A percentile compares a stretch with the other conserved stretches of the same genome.
Conservation (phyloP, 495 filamentous ascomycete species). For the Sporormia fimetaria region DNA sequence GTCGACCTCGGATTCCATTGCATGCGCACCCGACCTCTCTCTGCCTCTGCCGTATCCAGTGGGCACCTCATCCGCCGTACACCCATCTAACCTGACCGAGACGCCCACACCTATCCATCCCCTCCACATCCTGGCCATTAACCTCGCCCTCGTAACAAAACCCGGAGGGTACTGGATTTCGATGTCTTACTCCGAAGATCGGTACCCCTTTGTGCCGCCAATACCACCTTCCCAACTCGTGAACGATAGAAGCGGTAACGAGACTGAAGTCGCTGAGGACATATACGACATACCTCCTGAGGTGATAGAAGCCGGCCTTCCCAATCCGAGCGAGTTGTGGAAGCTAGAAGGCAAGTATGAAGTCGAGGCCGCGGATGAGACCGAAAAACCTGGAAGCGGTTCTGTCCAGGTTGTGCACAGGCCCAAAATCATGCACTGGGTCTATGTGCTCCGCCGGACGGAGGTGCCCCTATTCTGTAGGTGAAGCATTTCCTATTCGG, state of each 20-base stretch:
- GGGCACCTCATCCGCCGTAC: neutral
- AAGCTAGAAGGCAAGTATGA: slow-evolving; percentile 18
- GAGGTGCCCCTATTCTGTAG: slow-evolving; percentile 4
- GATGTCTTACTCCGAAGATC: slow-evolving; percentile 20
- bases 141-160: slow-evolving; percentile 21
- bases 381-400: neutral
- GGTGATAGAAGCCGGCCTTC: slow-evolving; percentile 13
- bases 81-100: neutral
- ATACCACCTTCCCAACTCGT: too few species aligned
- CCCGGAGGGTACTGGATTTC: slow-evolving; percentile 21
- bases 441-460: slow-evolving; percentile 23
- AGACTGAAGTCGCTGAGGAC: slow-evolving; percentile 7
- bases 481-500: too few species aligned
- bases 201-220: slow-evolving; percentile 23
- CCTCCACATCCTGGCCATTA: slow-evolving; percentile 17
- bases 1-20: slow-evolving; percentile 25
- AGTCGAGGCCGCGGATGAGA: slow-evolving; percentile 17
- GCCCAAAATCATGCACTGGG: slow-evolving; percentile 24
- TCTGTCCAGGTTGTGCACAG: slow-evolving; percentile 2
- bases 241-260: slow-evolving; percentile 2
- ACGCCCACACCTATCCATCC: slow-evolving; percentile 14
- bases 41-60: slow-evolving; percentile 17
- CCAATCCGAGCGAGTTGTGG: slow-evolving; percentile 19
- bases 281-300: slow-evolving; percentile 12
- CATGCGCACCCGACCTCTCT: slow-evolving; percentile 21